Evolutionary conservation across 2,329 filamentous ascomycete species (phyloP).

Genomic region (Talaromyces albobiverticillius): DNA sequence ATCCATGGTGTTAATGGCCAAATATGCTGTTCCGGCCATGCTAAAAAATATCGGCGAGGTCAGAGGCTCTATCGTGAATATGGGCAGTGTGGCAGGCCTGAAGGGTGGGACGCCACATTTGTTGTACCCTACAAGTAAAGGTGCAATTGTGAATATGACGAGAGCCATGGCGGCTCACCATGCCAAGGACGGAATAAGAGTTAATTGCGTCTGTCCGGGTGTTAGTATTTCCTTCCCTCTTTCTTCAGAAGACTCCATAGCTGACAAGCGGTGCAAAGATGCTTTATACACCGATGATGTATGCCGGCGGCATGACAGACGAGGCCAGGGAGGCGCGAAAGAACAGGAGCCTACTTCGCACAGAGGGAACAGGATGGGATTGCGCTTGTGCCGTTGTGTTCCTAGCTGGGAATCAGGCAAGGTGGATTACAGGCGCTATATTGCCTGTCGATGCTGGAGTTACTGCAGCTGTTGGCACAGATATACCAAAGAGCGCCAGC

Average conservation of each 20-base stretch:
- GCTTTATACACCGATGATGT: slow-evolving; percentile 58
- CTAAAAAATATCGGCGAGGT: slow-evolving; percentile 47
- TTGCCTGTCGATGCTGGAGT: slow-evolving; percentile 49
- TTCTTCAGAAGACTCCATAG: slow-evolving; percentile 26
- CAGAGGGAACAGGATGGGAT: slow-evolving; percentile 56
- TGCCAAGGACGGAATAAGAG: slow-evolving; percentile 48
- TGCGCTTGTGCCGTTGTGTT: slow-evolving; percentile 51
- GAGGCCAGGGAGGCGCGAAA: slow-evolving; percentile 47
- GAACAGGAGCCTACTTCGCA: slow-evolving; percentile 51
- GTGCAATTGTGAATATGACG: slow-evolving; percentile 56
- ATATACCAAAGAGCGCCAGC: no score
- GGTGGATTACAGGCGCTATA: slow-evolving; percentile 52
- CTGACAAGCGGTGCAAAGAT: slow-evolving; percentile 23
- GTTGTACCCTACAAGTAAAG: slow-evolving; percentile 54
- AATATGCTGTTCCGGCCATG: slow-evolving; percentile 62
- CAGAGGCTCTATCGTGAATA: no score
- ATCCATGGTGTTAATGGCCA: slow-evolving; percentile 64
- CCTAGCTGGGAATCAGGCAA: slow-evolving; percentile 50
- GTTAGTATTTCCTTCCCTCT: slow-evolving; percentile 42
- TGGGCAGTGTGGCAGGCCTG: slow-evolving; percentile 63
- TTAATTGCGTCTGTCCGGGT: slow-evolving; percentile 47
- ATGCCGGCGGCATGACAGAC: slow-evolving; percentile 31
- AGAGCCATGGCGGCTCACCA: slow-evolving; percentile 57
- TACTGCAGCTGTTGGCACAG: no score
- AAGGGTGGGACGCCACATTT: slow-evolving; percentile 54